A percentile compares a stretch with the other conserved stretches of the same genome.
Evolutionary conservation across 495 filamentous ascomycete genomes (phyloP).

Genomic region (Chlorociboria aeruginascens): DNA sequence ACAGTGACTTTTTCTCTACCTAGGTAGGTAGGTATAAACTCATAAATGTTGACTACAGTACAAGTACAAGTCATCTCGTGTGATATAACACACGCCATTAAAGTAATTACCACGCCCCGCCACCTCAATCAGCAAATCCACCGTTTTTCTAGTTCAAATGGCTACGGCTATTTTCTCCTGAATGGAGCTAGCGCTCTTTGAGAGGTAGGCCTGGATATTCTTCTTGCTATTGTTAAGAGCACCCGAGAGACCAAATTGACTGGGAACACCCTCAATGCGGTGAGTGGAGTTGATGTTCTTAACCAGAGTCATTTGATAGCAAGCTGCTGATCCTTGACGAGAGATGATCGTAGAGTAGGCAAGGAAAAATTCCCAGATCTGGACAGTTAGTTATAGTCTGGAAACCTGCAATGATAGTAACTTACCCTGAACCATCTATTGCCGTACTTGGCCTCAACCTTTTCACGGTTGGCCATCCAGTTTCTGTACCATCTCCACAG

Average conservation of each 20-base stretch:
- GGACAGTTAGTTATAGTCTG: constrained; percentile 4
- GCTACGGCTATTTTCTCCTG: too few species aligned
- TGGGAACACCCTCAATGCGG: constrained; percentile 73
- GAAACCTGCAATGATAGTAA: constrained; percentile 10
- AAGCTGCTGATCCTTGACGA: constrained; percentile 84
- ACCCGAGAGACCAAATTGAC: constrained; percentile 63
- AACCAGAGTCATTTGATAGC: constrained; percentile 89
- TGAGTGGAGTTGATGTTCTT: constrained; percentile 98
- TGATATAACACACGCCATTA: too few species aligned
- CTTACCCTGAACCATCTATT: constrained; percentile 90
- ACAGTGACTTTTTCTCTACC: too few species aligned
- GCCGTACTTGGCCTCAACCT: constrained; percentile 92
- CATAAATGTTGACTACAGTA: too few species aligned
- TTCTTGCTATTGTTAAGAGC: constrained; percentile 40
- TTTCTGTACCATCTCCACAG: constrained; percentile 99
- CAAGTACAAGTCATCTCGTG: too few species aligned
- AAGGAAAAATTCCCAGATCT: constrained; percentile 99
- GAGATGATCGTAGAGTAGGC: constrained; percentile 87
- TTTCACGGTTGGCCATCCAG: constrained; percentile 93
- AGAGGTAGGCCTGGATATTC: constrained; percentile 31
- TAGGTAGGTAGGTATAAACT: too few species aligned
- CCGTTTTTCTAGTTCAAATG: too few species aligned
- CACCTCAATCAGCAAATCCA: too few species aligned
- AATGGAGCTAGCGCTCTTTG: constrained; percentile 19
- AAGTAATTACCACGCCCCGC: too few species aligned